Evolutionary conservation across 1,139 yeast species (phyloP).

Genomic region (Entelexis paramagnoliae): DNA sequence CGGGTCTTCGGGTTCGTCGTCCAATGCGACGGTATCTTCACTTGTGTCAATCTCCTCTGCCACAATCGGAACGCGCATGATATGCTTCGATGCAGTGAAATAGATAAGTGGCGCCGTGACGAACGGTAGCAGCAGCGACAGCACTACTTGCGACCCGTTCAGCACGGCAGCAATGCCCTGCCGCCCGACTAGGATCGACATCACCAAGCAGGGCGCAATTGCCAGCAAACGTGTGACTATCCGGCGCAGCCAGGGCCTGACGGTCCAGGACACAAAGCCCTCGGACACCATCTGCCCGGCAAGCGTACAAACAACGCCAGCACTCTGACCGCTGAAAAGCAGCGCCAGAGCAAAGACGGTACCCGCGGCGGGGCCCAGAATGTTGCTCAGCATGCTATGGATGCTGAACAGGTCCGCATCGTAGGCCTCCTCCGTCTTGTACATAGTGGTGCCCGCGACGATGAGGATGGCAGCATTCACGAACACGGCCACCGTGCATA

Average conservation of each 20-base stretch:
- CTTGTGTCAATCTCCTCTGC: slow-evolving; percentile 15
- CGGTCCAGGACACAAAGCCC: slow-evolving; percentile 77
- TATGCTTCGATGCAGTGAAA: slow-evolving; percentile 63
- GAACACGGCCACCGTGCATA: slow-evolving; percentile 71
- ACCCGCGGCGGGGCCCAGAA: slow-evolving; percentile 86
- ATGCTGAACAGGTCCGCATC: slow-evolving; percentile 83
- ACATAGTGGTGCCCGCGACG: slow-evolving; percentile 75
- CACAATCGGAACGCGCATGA: slow-evolving; percentile 50
- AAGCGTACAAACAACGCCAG: slow-evolving; percentile 94
- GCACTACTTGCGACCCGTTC: slow-evolving; percentile 79
- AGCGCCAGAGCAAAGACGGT: slow-evolving; percentile 84
- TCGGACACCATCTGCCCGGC: slow-evolving; percentile 97
- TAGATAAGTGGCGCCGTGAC: slow-evolving; percentile 83
- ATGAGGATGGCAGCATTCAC: slow-evolving; percentile 77
- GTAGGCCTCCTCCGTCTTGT: slow-evolving; percentile 58
- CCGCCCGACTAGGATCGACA: slow-evolving; percentile 68
- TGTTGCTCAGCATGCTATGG: slow-evolving; percentile 58
- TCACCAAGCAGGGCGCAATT: slow-evolving; percentile 76
- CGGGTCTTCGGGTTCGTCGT: background rate
- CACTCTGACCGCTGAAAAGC: slow-evolving; percentile 92
- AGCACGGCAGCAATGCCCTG: slow-evolving; percentile 73
- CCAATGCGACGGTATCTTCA: background rate
- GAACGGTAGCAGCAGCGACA: slow-evolving; percentile 74
- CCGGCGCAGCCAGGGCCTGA: slow-evolving; percentile 80
- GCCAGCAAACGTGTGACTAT: slow-evolving; percentile 76